Conservation (phyloP, 108 stramenopile genomes). For the Fragilariopsis cylindrus region DNA sequence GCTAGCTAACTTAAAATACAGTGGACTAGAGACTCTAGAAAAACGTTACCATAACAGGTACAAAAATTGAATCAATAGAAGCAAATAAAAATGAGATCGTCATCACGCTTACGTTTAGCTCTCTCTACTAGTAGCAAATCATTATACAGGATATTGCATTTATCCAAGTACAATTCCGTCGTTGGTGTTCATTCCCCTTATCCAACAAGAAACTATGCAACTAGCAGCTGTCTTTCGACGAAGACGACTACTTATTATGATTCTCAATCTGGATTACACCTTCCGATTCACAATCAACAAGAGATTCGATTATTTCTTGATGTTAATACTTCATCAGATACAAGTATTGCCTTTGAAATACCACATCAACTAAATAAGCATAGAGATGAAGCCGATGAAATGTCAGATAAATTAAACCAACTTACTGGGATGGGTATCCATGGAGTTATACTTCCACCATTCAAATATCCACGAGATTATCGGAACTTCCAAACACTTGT, state of each 20-base stretch:
- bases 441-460: slow-evolving; percentile 27
- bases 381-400: slow-evolving; percentile 24
- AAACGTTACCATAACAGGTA: no score
- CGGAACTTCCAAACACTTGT: slow-evolving; percentile 30
- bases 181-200: background rate
- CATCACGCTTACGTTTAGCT: no score
- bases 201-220: background rate
- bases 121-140: no score
- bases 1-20: no score
- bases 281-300: slow-evolving; percentile 52
- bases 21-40: no score
- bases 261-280: slow-evolving; percentile 61
- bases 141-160: no score
- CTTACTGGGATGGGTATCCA: slow-evolving; percentile 18
- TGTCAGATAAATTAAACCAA: slow-evolving; percentile 21
- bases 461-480: slow-evolving; percentile 29
- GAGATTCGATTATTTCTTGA: slow-evolving; percentile 40
- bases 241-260: slow-evolving; percentile 48
- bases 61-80: no score
- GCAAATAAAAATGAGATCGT: no score
- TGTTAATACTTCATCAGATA: background rate
- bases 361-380: slow-evolving; percentile 33
- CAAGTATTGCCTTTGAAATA: slow-evolving; percentile 9
- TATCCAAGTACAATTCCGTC: no score
- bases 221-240: background rate